A percentile compares a stretch with the other conserved stretches of the same genome.
Conservation (phyloP, 2,329 filamentous ascomycete genomes). For the Fusarium sororula region DNA sequence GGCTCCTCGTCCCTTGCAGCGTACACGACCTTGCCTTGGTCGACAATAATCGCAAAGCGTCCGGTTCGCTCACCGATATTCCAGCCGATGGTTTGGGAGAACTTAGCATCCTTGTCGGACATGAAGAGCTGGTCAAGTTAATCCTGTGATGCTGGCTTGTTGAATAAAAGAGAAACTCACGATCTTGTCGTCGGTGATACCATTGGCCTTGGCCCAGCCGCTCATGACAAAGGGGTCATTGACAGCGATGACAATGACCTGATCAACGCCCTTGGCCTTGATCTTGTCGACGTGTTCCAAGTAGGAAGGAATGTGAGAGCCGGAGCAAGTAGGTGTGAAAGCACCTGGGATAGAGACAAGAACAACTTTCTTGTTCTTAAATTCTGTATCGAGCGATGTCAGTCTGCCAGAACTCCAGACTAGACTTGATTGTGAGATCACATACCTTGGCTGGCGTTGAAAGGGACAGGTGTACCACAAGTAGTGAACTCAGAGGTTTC, state of each 20-base stretch:
- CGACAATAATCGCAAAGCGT: constrained; percentile 82
- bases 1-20: constrained; percentile 74
- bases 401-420: constrained; percentile 6
- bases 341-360: constrained; percentile 71
- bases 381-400: constrained; percentile 51
- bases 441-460: constrained; percentile 79
- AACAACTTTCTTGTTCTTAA: constrained; percentile 65
- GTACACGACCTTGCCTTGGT: constrained; percentile 85
- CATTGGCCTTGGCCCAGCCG: constrained; percentile 90
- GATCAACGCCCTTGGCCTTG: constrained; percentile 82
- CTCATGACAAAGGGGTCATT: constrained; percentile 91
- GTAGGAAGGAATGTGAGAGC: constrained; percentile 83
- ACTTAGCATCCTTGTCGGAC: constrained; percentile 73
- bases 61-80: constrained; percentile 76
- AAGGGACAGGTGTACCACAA: constrained; percentile 82
- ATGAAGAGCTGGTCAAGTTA: constrained; percentile 71
- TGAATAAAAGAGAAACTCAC: constrained; percentile 48
- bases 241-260: constrained; percentile 81
- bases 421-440: constrained; percentile 5
- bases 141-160: background rate
- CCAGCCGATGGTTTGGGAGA: constrained; percentile 84
- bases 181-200: constrained; percentile 73
- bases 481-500: constrained; percentile 74
- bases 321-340: constrained; percentile 89
- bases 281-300: constrained; percentile 75